These are phyloP conservation scores for Linnemannia zychae DNA, from an alignment of 192 early-diverging fungal genomes.

Conservation along the genomic window DNA sequence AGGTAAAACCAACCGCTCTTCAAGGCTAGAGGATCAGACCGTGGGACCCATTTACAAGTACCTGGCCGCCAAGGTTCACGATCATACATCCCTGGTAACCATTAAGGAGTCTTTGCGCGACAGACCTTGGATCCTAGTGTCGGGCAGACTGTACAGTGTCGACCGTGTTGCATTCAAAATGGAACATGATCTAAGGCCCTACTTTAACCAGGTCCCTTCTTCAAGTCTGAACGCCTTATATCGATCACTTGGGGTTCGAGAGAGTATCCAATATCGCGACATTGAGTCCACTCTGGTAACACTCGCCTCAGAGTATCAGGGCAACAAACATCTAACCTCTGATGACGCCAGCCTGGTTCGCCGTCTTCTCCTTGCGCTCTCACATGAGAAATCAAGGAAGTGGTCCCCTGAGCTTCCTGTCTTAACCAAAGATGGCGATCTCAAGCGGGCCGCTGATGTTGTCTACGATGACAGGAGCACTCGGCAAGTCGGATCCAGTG, in stretches of 20 bases:
- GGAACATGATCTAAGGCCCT: background rate
- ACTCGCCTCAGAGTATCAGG: background rate
- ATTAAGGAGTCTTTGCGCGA: background rate
- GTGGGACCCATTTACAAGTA: background rate
- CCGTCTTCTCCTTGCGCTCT: background rate
- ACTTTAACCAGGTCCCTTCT: background rate
- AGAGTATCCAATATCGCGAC: background rate
- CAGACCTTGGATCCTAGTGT: background rate
- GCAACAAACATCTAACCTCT: background rate
- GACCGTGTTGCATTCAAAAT: conserved; percentile 7
- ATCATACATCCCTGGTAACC: background rate
- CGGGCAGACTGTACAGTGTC: background rate
- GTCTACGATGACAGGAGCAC: conserved; percentile 19
- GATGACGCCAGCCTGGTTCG: background rate
- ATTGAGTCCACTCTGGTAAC: background rate
- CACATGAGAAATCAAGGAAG: background rate
- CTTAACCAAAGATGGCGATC: background rate
- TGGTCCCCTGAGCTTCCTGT: background rate
- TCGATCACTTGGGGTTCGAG: conserved; percentile 2
- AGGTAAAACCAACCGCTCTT: background rate
- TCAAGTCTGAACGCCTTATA: background rate
- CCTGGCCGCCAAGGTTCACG: background rate
- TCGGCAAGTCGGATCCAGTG: background rate
- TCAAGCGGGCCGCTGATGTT: background rate
- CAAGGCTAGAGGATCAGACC: background rate